Evolutionary conservation across 2,329 filamentous ascomycete genomes (phyloP).

Genomic region (Pseudocercospora fijiensis): DNA sequence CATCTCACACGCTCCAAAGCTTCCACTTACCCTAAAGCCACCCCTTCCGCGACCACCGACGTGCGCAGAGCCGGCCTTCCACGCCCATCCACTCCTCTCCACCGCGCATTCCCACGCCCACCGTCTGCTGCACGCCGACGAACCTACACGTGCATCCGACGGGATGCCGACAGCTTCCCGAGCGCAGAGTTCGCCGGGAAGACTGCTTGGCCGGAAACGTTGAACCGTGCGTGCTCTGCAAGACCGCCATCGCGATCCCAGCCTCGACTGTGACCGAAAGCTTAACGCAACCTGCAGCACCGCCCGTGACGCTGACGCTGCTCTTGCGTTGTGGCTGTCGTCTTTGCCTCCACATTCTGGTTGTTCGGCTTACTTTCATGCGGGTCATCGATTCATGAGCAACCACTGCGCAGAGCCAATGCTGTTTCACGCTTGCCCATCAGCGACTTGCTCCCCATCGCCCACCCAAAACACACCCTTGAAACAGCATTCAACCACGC

Average conservation of each 20-base stretch:
- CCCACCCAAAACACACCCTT: not conserved
- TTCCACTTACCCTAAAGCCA: not conserved
- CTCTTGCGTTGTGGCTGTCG: not conserved
- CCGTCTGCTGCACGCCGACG: constrained; percentile 1
- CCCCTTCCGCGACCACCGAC: not conserved
- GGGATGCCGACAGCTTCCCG: not conserved
- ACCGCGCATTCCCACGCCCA: not conserved
- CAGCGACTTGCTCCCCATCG: not conserved
- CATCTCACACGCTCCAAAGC: not conserved
- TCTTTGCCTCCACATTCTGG: not conserved
- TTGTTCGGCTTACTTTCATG: constrained; percentile 7
- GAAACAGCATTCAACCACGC: not conserved
- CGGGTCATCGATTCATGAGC: constrained; percentile 4
- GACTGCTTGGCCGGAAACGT: not conserved
- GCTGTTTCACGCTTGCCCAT: constrained; percentile 6
- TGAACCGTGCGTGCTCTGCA: not conserved
- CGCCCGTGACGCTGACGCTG: constrained; percentile 10
- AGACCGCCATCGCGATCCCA: constrained; percentile 6
- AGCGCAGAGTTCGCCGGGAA: not conserved
- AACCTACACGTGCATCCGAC: constrained; percentile 6
- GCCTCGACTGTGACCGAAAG: constrained; percentile 4
- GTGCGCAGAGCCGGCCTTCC: not conserved
- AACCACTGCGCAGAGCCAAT: not conserved
- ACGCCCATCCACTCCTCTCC: not conserved
- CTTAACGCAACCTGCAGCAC: constrained; percentile 11